These are phyloP conservation scores for Luzula sylvatica DNA, from an alignment of 176 grass and related monocot genomes.

Conservation along the genomic window DNA sequence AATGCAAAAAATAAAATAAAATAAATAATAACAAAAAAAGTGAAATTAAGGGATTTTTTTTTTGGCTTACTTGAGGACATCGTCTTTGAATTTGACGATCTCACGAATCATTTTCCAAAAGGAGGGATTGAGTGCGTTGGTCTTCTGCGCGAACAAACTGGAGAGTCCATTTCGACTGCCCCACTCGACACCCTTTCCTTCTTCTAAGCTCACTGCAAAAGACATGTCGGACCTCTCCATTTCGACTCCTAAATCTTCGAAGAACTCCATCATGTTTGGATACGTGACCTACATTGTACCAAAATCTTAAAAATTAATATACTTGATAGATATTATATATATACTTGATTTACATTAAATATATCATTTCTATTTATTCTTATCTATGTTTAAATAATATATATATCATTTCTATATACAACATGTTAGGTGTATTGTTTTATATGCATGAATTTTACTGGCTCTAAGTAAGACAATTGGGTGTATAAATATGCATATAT, in stretches of 20 bases:
- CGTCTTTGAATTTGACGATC: slow-evolving; percentile 54
- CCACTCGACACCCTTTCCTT: slow-evolving; percentile 50
- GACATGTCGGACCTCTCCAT: slow-evolving; percentile 91
- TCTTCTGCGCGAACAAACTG: slow-evolving; percentile 59
- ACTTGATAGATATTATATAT: no score
- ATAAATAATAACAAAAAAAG: neutral
- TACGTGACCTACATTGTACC: slow-evolving; percentile 78
- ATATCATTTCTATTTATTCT: no score
- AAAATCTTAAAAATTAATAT: no score
- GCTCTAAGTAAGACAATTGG: no score
- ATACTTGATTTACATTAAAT: no score
- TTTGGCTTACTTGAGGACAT: slow-evolving; percentile 29
- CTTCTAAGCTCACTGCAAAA: slow-evolving; percentile 55
- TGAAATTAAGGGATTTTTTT: neutral
- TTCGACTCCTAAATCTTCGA: slow-evolving; percentile 62
- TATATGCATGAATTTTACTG: no score
- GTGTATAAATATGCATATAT: no score
- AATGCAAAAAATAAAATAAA: slow-evolving; percentile 5
- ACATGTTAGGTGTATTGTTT: no score
- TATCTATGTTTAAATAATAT: no score
- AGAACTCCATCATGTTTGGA: slow-evolving; percentile 87
- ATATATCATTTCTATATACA: no score
- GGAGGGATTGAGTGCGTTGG: slow-evolving; percentile 50
- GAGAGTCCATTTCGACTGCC: slow-evolving; percentile 61
- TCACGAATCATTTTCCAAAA: slow-evolving; percentile 68